phyloP scores from a whole-genome alignment of 2,329 filamentous ascomycete genomes.

The Paradendryphiella salina region DNA sequence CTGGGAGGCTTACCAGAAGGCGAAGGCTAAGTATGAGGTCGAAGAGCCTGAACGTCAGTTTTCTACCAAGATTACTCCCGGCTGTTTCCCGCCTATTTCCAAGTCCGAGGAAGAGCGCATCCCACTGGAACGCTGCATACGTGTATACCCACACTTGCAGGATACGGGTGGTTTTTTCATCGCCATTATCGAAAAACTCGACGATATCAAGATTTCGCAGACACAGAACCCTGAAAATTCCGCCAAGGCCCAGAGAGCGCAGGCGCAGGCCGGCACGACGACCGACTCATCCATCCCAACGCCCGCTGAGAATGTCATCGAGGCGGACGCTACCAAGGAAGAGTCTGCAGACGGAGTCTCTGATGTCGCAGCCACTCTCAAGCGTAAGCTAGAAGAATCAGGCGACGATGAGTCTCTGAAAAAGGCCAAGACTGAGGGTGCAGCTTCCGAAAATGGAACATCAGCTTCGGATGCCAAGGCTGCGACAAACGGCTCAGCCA shows the following conservation, averaged over 20 bases:
- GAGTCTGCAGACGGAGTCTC: slow-evolving; percentile 15
- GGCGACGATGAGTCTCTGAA: slow-evolving; percentile 37
- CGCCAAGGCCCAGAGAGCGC: slow-evolving; percentile 29
- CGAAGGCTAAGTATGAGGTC: slow-evolving; percentile 62
- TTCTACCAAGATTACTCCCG: slow-evolving; percentile 62
- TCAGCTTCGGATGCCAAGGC: slow-evolving; percentile 9
- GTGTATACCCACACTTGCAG: slow-evolving; percentile 92
- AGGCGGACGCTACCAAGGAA: slow-evolving; percentile 27
- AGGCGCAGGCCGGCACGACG: slow-evolving; percentile 23
- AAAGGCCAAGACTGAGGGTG: slow-evolving; percentile 39
- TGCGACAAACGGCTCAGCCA: slow-evolving; percentile 23
- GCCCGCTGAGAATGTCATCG: slow-evolving; percentile 32
- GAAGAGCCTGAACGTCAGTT: slow-evolving; percentile 62
- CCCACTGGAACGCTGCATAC: slow-evolving; percentile 86
- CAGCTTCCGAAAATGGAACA: slow-evolving; percentile 17
- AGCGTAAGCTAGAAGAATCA: slow-evolving; percentile 49
- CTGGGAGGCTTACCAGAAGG: slow-evolving; percentile 79
- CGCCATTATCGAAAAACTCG: slow-evolving; percentile 87
- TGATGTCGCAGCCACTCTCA: slow-evolving; percentile 30
- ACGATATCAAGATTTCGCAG: slow-evolving; percentile 58
- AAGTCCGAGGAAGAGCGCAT: slow-evolving; percentile 61
- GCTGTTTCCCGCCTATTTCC: slow-evolving; percentile 76
- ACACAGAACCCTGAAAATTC: slow-evolving; percentile 33
- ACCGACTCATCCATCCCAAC: slow-evolving; percentile 26
- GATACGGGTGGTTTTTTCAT: slow-evolving; percentile 99